These are phyloP conservation scores for Fusarium mexicanum DNA, from an alignment of 2,329 filamentous ascomycete species.

Conservation along the genomic window DNA sequence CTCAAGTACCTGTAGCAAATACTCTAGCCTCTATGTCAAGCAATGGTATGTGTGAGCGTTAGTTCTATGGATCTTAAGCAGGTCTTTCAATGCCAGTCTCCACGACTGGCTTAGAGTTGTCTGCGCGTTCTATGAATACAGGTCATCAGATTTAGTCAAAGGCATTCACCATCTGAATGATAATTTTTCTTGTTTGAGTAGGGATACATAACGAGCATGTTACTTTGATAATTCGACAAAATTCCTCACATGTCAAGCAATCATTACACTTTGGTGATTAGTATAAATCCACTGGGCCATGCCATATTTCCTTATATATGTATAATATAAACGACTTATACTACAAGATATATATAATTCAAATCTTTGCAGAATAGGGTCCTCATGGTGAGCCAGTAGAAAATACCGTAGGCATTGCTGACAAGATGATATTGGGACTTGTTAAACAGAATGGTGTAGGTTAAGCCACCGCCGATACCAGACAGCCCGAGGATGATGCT, in stretches of 20 bases:
- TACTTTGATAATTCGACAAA: background rate
- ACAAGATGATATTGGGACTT: background rate
- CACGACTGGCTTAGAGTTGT: background rate
- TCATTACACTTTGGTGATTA: too few relatives aligned
- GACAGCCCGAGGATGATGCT: background rate
- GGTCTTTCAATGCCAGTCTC: background rate
- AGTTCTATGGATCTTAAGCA: background rate
- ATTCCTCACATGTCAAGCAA: background rate
- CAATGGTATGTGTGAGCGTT: background rate
- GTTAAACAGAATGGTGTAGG: background rate
- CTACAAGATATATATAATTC: background rate
- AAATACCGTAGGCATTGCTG: background rate
- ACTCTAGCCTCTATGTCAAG: background rate
- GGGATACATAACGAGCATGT: too few relatives aligned
- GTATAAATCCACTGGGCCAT: background rate
- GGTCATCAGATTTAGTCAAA: background rate
- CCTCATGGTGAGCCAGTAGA: too few relatives aligned
- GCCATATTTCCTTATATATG: background rate
- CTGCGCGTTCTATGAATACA: background rate
- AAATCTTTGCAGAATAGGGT: background rate
- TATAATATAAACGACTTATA: background rate
- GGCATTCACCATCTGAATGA: too few relatives aligned
- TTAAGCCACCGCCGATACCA: background rate
- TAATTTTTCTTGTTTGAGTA: background rate
- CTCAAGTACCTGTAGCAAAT: background rate